phyloP scores from a whole-genome alignment of 768 basidiomycete species.

The Rhizopogon sp. region DNA sequence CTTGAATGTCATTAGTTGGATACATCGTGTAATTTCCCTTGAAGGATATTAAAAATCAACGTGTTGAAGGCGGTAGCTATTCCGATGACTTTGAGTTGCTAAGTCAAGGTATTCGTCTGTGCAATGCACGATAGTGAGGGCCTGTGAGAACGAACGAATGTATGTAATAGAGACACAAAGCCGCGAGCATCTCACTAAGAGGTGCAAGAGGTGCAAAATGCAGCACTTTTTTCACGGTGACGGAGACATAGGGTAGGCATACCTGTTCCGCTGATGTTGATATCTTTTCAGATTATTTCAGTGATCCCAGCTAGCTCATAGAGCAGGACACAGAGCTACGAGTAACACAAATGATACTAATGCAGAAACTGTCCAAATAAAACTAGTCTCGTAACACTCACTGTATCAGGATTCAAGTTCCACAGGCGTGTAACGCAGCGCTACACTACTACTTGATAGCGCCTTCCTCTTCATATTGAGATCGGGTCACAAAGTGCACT shows the following conservation, averaged over 20 bases:
- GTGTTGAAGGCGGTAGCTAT: neutral
- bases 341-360: constrained; percentile 44
- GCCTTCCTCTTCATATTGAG: neutral
- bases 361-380: constrained; percentile 38
- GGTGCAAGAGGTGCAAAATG: neutral
- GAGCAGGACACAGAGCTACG: constrained; percentile 44
- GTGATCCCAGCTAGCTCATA: constrained; percentile 48
- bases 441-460: neutral
- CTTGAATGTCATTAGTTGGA: no score
- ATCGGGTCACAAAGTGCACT: neutral
- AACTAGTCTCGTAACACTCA: neutral
- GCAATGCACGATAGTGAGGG: constrained; percentile 29
- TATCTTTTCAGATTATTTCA: constrained; percentile 33
- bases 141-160: constrained; percentile 20
- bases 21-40: constrained; percentile 12
- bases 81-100: constrained; percentile 17
- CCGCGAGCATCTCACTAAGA: neutral
- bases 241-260: constrained; percentile 36
- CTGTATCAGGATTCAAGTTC: constrained; percentile 15
- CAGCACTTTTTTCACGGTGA: constrained; percentile 12
- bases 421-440: constrained; percentile 15
- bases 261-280: constrained; percentile 34
- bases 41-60: neutral
- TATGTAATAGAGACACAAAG: neutral
- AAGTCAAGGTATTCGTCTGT: constrained; percentile 13